phyloP scores from a whole-genome alignment of 2,329 filamentous ascomycete genomes.

The Rhynchosporium secalis region DNA sequence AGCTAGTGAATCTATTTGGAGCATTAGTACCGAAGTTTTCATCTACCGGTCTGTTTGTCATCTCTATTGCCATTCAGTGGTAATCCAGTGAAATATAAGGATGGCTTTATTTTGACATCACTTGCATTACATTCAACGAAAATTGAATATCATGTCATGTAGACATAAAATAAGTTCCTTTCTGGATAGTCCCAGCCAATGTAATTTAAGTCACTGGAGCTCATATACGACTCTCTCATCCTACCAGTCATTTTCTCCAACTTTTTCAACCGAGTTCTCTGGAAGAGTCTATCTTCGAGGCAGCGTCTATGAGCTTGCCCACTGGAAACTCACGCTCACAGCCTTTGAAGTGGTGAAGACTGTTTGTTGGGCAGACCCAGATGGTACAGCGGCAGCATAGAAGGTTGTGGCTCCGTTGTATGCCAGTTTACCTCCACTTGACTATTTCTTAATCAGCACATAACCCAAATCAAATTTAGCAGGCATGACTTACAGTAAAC shows the following conservation, averaged over 20 bases:
- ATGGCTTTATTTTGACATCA: too few species aligned
- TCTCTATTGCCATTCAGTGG: too few species aligned
- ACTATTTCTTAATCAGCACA: slow-evolving; percentile 19
- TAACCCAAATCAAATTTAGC: not conserved
- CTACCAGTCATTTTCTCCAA: not conserved
- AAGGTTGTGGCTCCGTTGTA: slow-evolving; percentile 37
- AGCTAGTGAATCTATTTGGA: too few species aligned
- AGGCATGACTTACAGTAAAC: slow-evolving; percentile 38
- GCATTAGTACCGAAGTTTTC: too few species aligned
- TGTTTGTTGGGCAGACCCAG: slow-evolving; percentile 38
- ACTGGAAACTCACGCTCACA: slow-evolving; percentile 38
- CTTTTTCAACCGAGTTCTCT: not conserved
- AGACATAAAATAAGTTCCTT: too few species aligned
- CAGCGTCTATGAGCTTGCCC: slow-evolving; percentile 31
- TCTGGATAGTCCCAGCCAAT: too few species aligned
- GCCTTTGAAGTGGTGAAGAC: slow-evolving; percentile 36
- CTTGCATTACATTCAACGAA: too few species aligned
- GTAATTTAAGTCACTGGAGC: too few species aligned
- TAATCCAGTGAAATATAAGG: too few species aligned
- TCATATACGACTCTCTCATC: not conserved
- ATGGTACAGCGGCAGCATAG: slow-evolving; percentile 40
- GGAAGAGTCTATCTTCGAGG: not conserved
- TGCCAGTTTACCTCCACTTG: slow-evolving; percentile 30
- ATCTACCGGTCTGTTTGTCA: too few species aligned
- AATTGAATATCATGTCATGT: too few species aligned